Percentiles rank a stretch among this genome's conserved stretches.
These are phyloP conservation scores for Fusarium sp. DNA, from an alignment of 2,329 filamentous ascomycete genomes.

Conservation along the genomic window DNA sequence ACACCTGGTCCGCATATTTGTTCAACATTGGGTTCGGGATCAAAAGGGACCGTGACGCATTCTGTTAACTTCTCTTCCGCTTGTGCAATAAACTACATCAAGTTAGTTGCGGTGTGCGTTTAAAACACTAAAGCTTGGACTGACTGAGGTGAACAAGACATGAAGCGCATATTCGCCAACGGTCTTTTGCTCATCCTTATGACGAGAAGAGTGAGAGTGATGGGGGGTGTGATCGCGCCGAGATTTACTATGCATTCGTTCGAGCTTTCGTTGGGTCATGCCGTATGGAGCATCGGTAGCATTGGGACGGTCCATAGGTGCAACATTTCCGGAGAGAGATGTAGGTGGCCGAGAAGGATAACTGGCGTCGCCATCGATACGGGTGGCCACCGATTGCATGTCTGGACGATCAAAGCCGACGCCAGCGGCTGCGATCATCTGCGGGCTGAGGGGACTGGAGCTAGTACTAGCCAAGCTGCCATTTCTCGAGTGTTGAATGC, in stretches of 20 bases:
- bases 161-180: conserved; percentile 98
- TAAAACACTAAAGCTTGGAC: conserved; percentile 45
- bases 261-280: conserved; percentile 64
- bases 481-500: conserved; percentile 91
- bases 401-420: conserved; percentile 66
- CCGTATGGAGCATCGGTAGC: conserved; percentile 58
- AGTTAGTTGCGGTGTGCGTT: conserved; percentile 26
- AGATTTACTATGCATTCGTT: conserved; percentile 74
- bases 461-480: conserved; percentile 85
- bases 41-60: conserved; percentile 82
- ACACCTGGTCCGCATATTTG: conserved; percentile 89
- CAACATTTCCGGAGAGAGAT: conserved; percentile 57
- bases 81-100: conserved; percentile 82
- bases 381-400: conserved; percentile 58
- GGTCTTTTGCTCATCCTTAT: conserved; percentile 84
- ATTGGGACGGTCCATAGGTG: conserved; percentile 58
- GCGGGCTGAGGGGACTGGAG: conserved; percentile 87
- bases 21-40: conserved; percentile 87
- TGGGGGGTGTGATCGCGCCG: conserved; percentile 80
- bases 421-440: conserved; percentile 80
- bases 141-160: conserved; percentile 91
- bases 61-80: conserved; percentile 97
- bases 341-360: conserved; percentile 59
- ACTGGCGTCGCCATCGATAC: conserved; percentile 58
- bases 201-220: conserved; percentile 79